These are phyloP conservation scores for Pythium aquatile DNA, from an alignment of 352 stramenopile species.

Conservation along the genomic window DNA sequence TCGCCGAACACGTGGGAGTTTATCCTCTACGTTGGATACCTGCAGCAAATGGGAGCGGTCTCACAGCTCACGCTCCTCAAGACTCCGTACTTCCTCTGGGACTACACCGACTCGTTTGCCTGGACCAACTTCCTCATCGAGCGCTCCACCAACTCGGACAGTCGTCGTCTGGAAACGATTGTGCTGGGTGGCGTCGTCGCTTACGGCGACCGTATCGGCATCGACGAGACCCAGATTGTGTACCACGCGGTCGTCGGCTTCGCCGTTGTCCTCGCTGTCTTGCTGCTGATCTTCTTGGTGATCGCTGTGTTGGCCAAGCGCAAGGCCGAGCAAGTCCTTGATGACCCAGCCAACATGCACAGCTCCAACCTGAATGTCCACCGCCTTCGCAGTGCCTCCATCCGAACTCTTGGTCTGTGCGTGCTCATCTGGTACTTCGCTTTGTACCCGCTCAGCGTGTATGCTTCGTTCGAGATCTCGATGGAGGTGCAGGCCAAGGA, in stretches of 20 bases:
- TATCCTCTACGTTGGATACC: conserved; percentile 58
- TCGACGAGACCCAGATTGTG: conserved; percentile 51
- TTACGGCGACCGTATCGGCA: conserved; percentile 55
- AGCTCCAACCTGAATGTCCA: neutral
- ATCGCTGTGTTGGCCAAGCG: conserved; percentile 28
- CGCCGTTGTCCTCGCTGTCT: conserved; percentile 33
- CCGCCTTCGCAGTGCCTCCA: neutral
- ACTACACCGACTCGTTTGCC: conserved; percentile 67
- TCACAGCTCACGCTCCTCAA: conserved; percentile 65
- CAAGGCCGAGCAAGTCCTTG: neutral
- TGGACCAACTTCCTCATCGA: conserved; percentile 66
- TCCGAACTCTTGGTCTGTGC: neutral
- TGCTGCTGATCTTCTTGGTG: conserved; percentile 38
- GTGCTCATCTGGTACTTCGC: conserved; percentile 4
- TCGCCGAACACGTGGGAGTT: conserved; percentile 80
- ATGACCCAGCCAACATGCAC: neutral
- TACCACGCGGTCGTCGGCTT: conserved; percentile 42
- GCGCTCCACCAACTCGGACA: neutral
- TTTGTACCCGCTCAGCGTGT: neutral
- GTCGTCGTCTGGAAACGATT: conserved; percentile 54
- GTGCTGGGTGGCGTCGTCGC: conserved; percentile 55
- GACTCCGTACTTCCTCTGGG: conserved; percentile 63
- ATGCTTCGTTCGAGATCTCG: conserved; percentile 2
- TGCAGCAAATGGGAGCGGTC: conserved; percentile 65
- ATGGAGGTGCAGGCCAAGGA: conserved; percentile 3